phyloP scores from a whole-genome alignment of 1,139 yeast genomes.

The Suhomyces bolitotheri region DNA sequence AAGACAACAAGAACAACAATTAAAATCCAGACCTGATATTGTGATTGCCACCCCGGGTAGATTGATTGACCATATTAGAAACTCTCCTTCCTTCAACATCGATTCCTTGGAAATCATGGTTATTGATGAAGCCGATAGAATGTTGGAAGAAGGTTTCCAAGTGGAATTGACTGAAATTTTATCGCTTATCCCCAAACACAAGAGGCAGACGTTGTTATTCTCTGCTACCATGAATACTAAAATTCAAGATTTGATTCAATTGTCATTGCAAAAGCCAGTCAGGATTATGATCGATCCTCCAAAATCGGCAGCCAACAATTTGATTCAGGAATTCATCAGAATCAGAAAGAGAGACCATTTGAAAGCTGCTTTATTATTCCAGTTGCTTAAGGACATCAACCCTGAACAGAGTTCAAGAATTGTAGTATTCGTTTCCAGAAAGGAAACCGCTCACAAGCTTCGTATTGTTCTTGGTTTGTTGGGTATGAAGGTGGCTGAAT shows the following conservation, averaged over 20 bases:
- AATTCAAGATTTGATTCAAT: constrained; percentile 82
- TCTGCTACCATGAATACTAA: constrained; percentile 98
- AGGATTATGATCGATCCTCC: constrained; percentile 97
- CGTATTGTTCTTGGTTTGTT: constrained; percentile 82
- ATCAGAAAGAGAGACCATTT: constrained; percentile 84
- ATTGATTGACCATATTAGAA: constrained; percentile 92
- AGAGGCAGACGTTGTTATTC: constrained; percentile 89
- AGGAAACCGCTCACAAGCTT: constrained; percentile 84
- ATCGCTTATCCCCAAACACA: constrained; percentile 74
- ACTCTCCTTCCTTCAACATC: constrained; percentile 89
- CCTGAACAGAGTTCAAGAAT: constrained; percentile 63
- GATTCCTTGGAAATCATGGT: constrained; percentile 90
- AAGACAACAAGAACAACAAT: constrained; percentile 91
- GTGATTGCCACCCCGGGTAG: constrained; percentile 98
- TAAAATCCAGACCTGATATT: constrained; percentile 88
- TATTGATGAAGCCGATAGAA: constrained; percentile 97
- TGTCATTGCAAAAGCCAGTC: constrained; percentile 86
- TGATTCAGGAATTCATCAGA: constrained; percentile 91
- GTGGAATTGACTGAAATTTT: constrained; percentile 89
- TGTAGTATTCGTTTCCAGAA: constrained; percentile 88
- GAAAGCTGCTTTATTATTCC: constrained; percentile 79
- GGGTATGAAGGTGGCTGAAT: constrained; percentile 86
- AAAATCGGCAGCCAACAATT: constrained; percentile 82
- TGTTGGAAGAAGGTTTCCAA: constrained; percentile 98
- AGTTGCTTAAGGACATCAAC: constrained; percentile 67